Evolutionary conservation across 106 monocot species (phyloP), one percentile per base, ranked within the genome.

Genomic region (Acorus gramineus): DNA sequence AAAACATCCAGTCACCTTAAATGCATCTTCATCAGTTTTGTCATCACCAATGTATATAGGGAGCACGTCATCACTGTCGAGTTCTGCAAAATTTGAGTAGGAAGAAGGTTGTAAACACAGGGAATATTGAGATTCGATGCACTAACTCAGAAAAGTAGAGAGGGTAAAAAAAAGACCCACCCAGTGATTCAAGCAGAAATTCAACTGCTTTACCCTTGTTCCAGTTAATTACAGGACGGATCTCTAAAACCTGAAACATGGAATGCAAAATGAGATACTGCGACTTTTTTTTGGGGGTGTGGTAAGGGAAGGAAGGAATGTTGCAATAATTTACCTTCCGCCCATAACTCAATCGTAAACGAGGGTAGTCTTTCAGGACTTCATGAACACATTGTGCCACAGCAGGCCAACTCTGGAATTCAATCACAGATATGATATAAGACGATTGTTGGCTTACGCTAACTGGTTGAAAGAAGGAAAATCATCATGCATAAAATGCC

Each of bases 141-240:
- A 28, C 1, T 28, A 28, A 28, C 28, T 28, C 28, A 0, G 28
- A 28, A 28, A 28, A 28, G 28, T 28, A 28, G 28, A n/a, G n/a
- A n/a, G 28, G 28, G 28, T 28, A 28, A 28, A 28, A 28, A 28
- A 28, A 28, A 28, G 28, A 28, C 28, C 28, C 28, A 28, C 28
- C 28, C 28, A 93, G 80, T 12, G 93, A 93, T 53, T 93, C 85
- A 49, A 93, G 93, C 70, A 93, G 60, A 72, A 93, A 93, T 48
- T 88, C 82, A 8, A 93, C 93, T 14, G 93, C 93, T 48, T 88
- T 93, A 2, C 93, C 93, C 76, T 93, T 93, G 65, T 88, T 81
- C 93, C 93, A 93, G 28, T 84, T 78, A 49, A 93, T 88, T 10
- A 80, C 71, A 46, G 93, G 93, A 52, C 93, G 87, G 70, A 93